Conservation (phyloP, 2,329 filamentous ascomycete genomes). For the Stagonosporopsis cucurbitacearum region DNA sequence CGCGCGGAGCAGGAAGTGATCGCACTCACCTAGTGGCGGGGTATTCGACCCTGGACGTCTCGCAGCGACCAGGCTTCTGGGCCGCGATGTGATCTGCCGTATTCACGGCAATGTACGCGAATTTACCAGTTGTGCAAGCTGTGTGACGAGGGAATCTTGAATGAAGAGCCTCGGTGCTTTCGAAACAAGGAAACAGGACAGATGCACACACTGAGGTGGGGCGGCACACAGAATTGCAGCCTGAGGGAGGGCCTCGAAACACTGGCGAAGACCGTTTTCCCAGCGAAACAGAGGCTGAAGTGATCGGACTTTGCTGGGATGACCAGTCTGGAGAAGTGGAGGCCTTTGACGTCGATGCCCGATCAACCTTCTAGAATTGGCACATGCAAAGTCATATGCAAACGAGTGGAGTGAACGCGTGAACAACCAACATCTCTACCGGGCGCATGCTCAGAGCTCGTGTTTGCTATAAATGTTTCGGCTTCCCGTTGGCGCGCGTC, state of each 20-base stretch:
- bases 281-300: constrained; percentile 32
- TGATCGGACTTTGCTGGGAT: constrained; percentile 21
- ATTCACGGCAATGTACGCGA: constrained; percentile 15
- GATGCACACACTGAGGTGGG: constrained; percentile 20
- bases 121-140: constrained; percentile 1
- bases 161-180: neutral
- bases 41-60: constrained; percentile 29
- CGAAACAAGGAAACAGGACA: neutral
- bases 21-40: constrained; percentile 36
- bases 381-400: constrained; percentile 27
- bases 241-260: constrained; percentile 21
- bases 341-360: constrained; percentile 23
- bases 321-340: constrained; percentile 21
- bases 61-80: constrained; percentile 26
- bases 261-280: constrained; percentile 27
- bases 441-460: constrained; percentile 24
- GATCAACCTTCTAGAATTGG: constrained; percentile 20
- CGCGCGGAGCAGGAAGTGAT: constrained; percentile 32
- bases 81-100: constrained; percentile 18
- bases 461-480: constrained; percentile 35
- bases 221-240: constrained; percentile 18
- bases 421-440: constrained; percentile 16
- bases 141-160: neutral
- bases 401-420: constrained; percentile 15
- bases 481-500: constrained; percentile 16